Base-by-base conservation (phyloP, 2,329 filamentous ascomycete genomes). In the Aureobasidium musti region DNA sequence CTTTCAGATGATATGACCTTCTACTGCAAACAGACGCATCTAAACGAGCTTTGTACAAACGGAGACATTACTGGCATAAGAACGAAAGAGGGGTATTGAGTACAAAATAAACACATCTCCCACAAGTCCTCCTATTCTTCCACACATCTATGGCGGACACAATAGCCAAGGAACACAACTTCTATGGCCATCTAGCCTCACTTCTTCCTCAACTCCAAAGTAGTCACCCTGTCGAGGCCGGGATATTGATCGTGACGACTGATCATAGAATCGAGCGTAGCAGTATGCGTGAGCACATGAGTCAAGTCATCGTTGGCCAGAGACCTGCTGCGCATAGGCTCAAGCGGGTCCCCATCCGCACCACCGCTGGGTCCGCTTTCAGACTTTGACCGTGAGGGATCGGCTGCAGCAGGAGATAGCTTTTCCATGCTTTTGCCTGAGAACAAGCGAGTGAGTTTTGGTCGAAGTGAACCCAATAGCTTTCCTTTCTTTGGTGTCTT, bases 201-300 rank as follows among this genome's bases (percentile, higher is more conserved):
- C 23, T 33, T 53, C 60, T 33, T 63, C 35, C 60, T 52, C 45
- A 52, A n/a, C 21, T 63, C 50, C 19, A 53, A 10, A 3, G 50
- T 21, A 13, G 50, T 2, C 19, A 35, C 26, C 30, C 50, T 35
- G 5, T 53, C 50, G 30, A 35, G 19, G 0, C 73, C 75, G 54
- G 71, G 71, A 68, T 77, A 81, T 73, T 79, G 79, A 68, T 82
- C 80, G 69, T 82, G 80, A 66, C 80, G 70, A 68, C 77, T 77
- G 45, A 79, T 74, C 65, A 77, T 69, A 54, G 74, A 77, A 28
- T 75, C 74, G 35, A 77, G 71, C 19, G 76, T 77, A 19, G 73
- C 75, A 13, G 72, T 73, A 41, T 74, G 72, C 10, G 66, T 67
- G 5, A 77, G 59, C 47, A 70, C 68, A 59, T 74, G 67, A 19